These are phyloP conservation scores for Ophiocordyceps camponoti-rufipedis DNA, from an alignment of 2,329 filamentous ascomycete species.

Conservation along the genomic window DNA sequence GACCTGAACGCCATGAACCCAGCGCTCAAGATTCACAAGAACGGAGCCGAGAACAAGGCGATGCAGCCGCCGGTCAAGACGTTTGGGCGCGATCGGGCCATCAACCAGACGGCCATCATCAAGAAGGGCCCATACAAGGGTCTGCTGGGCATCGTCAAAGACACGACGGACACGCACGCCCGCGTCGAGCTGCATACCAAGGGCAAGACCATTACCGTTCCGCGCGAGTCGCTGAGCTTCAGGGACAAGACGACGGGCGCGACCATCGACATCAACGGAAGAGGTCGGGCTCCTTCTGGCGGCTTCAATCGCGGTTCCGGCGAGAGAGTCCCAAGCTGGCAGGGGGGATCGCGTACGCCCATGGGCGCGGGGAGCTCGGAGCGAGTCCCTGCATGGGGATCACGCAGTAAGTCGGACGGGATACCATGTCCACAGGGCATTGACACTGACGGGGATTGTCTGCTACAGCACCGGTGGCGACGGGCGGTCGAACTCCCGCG, in stretches of 20 bases:
- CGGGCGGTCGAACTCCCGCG: conserved; percentile 42
- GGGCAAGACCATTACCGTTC: conserved; percentile 74
- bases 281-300: conserved; percentile 26
- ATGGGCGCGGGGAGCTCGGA: conserved; percentile 40
- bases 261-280: conserved; percentile 50
- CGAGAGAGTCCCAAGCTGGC: conserved; percentile 35
- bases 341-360: conserved; percentile 50
- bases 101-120: conserved; percentile 84
- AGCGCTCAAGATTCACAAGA: conserved; percentile 54
- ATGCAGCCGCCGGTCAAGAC: conserved; percentile 51
- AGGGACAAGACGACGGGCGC: conserved; percentile 71
- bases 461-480: conserved; percentile 31
- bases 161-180: conserved; percentile 70
- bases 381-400: conserved; percentile 61
- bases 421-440: not conserved
- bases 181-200: conserved; percentile 90
- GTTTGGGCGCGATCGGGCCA: conserved; percentile 63
- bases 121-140: conserved; percentile 82
- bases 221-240: conserved; percentile 65
- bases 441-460: not conserved
- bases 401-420: conserved; percentile 37
- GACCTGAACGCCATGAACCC: conserved; percentile 89
- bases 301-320: conserved; percentile 26
- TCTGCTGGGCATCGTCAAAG: conserved; percentile 85
- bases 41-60: conserved; percentile 28